A percentile compares a stretch with the other conserved stretches of the same genome.
phyloP scores from a whole-genome alignment of 169 alveolate genomes.

The Cryptosporidium tyzzeri region DNA sequence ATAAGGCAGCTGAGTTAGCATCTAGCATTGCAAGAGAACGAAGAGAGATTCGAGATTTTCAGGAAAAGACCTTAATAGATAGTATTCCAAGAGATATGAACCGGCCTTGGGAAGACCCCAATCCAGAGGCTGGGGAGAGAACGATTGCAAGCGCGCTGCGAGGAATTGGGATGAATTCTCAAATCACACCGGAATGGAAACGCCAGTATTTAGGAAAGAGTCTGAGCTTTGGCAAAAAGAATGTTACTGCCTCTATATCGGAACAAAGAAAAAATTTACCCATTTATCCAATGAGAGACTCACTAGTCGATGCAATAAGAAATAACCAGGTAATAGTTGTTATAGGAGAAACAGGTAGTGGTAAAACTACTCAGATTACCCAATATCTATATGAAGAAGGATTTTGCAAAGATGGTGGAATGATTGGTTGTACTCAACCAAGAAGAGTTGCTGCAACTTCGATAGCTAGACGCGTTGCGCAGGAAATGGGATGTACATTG shows the following conservation, averaged over 20 bases:
- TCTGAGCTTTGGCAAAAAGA: constrained; percentile 84
- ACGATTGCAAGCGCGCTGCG: constrained; percentile 85
- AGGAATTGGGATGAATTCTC: constrained; percentile 81
- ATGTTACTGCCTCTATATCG: constrained; percentile 82
- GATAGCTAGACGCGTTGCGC: constrained; percentile 97
- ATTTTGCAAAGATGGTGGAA: constrained; percentile 88
- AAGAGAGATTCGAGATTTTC: constrained; percentile 86
- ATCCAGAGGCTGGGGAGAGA: constrained; percentile 91
- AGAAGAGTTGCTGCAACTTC: constrained; percentile 99
- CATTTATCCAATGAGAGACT: constrained; percentile 91
- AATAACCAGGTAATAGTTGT: constrained; percentile 94
- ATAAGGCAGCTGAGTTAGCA: constrained; percentile 92
- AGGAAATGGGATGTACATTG: constrained; percentile 97
- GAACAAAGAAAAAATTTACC: constrained; percentile 97
- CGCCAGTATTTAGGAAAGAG: constrained; percentile 84
- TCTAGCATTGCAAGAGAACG: constrained; percentile 87
- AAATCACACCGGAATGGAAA: constrained; percentile 93
- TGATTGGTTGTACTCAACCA: constrained; percentile 98
- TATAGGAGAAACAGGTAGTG: constrained; percentile 99
- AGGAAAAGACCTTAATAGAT: constrained; percentile 87
- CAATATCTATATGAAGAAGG: constrained; percentile 95
- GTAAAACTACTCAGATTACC: constrained; percentile 97
- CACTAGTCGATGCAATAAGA: constrained; percentile 91
- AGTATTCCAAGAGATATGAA: constrained; percentile 90
- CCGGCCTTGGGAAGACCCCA: constrained; percentile 92